A percentile compares a stretch with the other conserved stretches of the same genome.
Conservation (phyloP, 257 asterid species). For the Parsonsia alboflavescens region DNA sequence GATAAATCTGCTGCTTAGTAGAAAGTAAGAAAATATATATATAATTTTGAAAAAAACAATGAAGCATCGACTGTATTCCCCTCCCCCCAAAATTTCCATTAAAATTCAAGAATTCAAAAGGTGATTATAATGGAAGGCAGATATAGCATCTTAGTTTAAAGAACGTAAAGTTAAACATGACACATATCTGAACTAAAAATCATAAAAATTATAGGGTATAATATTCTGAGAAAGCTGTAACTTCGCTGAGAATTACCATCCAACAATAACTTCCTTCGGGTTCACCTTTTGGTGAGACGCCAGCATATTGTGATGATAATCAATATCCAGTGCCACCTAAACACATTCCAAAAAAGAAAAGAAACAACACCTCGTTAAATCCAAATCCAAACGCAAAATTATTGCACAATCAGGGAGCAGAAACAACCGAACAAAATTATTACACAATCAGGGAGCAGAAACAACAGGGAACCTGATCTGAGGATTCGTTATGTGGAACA, state of each 20-base stretch:
- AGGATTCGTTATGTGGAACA: constrained; percentile 84
- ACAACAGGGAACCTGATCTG: constrained; percentile 60
- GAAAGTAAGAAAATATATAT: too few relatives aligned
- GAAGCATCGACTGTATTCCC: too few relatives aligned
- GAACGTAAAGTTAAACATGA: background rate
- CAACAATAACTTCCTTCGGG: constrained; percentile 93
- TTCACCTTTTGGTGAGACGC: constrained; percentile 90
- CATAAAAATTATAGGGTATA: too few relatives aligned
- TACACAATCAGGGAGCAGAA: background rate
- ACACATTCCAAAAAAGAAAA: background rate
- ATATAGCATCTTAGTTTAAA: background rate
- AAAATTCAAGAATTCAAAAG: background rate
- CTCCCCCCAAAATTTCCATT: background rate
- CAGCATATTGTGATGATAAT: constrained; percentile 89
- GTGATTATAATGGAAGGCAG: too few relatives aligned
- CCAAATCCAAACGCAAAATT: background rate
- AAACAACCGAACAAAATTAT: background rate
- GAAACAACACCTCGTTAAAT: background rate
- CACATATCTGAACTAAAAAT: background rate
- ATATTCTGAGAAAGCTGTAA: background rate
- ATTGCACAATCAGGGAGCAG: background rate
- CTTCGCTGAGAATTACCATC: constrained; percentile 52
- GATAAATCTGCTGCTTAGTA: background rate
- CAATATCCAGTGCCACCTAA: constrained; percentile 95
- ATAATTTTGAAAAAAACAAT: too few relatives aligned